A percentile compares a stretch with the other conserved stretches of the same genome.
phyloP scores from a whole-genome alignment of 2,329 filamentous ascomycete genomes.

The Exophiala bonariae region DNA sequence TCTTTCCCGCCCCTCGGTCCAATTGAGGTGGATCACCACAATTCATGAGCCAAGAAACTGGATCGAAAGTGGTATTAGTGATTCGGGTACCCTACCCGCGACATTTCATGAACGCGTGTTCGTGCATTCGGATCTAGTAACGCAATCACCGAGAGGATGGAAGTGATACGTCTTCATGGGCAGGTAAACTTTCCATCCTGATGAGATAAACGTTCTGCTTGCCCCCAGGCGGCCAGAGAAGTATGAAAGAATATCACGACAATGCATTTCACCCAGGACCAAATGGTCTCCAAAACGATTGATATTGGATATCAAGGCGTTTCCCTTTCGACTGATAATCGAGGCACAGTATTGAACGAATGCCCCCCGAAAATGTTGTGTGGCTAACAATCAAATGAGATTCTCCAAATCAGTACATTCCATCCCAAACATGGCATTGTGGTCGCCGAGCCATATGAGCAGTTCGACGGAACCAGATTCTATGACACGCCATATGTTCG shows the following conservation, averaged over 20 bases:
- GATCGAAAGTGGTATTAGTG: too few relatives aligned
- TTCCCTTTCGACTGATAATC: slow-evolving; percentile 12
- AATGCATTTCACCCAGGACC: not conserved
- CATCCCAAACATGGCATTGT: slow-evolving; percentile 17
- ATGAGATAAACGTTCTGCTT: too few relatives aligned
- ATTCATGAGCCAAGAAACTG: too few relatives aligned
- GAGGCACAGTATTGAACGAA: slow-evolving; percentile 7
- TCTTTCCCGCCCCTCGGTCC: too few relatives aligned
- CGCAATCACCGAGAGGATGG: too few relatives aligned
- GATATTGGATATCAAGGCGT: slow-evolving; percentile 18
- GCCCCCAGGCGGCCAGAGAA: too few relatives aligned
- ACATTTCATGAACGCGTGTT: too few relatives aligned
- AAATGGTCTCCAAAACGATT: slow-evolving; percentile 8
- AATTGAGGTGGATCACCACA: too few relatives aligned
- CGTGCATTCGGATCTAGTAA: too few relatives aligned
- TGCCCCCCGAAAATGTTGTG: not conserved
- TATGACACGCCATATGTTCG: slow-evolving; percentile 12
- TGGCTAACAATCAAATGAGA: slow-evolving; percentile 6
- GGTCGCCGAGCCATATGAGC: slow-evolving; percentile 14
- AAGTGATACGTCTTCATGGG: too few relatives aligned
- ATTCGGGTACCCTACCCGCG: too few relatives aligned
- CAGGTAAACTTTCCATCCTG: too few relatives aligned
- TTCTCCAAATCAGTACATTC: slow-evolving; percentile 15
- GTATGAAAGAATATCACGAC: not conserved
- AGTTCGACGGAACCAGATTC: slow-evolving; percentile 17